Conservation (phyloP, 805 yeast species). For the Yarrowia porcina region DNA sequence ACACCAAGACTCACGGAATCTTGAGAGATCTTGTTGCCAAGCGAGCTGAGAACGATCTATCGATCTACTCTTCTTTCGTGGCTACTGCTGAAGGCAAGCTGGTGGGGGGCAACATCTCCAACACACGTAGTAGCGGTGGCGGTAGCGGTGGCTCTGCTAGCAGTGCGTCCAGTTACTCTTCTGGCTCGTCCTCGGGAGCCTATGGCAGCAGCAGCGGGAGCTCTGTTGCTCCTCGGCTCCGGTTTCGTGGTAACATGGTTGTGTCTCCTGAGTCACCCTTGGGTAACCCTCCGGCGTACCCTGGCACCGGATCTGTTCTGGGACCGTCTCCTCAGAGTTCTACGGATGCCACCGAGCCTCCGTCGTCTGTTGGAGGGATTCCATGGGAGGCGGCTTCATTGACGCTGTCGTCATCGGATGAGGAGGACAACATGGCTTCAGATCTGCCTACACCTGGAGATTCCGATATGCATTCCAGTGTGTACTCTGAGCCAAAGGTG, state of each 20-base stretch:
- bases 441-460: constrained; percentile 17
- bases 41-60: constrained; percentile 6
- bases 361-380: constrained; percentile 7
- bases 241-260: constrained; percentile 9
- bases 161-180: constrained; percentile 15
- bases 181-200: constrained; percentile 10
- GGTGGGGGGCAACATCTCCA: not conserved
- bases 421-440: constrained; percentile 3
- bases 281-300: constrained; percentile 17
- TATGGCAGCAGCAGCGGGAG: not conserved
- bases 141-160: constrained; percentile 23
- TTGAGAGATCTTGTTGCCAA: not conserved
- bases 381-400: constrained; percentile 21
- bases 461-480: constrained; percentile 24
- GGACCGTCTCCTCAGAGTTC: constrained; percentile 25
- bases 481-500: constrained; percentile 6
- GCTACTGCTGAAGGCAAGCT: constrained; percentile 5
- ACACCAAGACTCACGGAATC: constrained; percentile 17
- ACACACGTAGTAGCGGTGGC: constrained; percentile 19
- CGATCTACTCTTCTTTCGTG: not conserved
- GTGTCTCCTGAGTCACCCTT: constrained; percentile 8
- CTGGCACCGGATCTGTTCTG: constrained; percentile 16
- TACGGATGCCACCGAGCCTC: constrained; percentile 3
- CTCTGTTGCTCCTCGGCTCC: constrained; percentile 16
- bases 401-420: constrained; percentile 18